Percentiles rank a stretch among this genome's conserved stretches.
These are phyloP conservation scores for Rostrohypoxylon terebratum DNA, from an alignment of 495 filamentous ascomycete genomes.

Conservation along the genomic window DNA sequence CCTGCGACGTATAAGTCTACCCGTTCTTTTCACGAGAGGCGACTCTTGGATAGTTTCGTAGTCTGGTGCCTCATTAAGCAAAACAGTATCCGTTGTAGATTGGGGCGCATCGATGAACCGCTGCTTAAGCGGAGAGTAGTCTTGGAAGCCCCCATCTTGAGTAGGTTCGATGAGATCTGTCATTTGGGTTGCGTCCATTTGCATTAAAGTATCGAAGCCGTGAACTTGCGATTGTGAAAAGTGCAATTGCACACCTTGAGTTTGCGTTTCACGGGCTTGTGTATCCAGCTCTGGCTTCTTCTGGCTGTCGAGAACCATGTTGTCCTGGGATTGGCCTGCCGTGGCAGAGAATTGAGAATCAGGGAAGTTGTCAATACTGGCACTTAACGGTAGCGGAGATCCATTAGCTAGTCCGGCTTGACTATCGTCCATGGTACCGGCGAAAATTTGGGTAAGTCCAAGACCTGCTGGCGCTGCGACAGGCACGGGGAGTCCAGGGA, in stretches of 20 bases:
- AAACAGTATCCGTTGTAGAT: slow-evolving; percentile 78
- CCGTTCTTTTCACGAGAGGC: slow-evolving; percentile 68
- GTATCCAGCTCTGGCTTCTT: slow-evolving; percentile 42
- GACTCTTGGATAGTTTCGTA: slow-evolving; percentile 62
- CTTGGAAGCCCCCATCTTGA: slow-evolving; percentile 83
- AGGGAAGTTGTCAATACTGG: slow-evolving; percentile 57
- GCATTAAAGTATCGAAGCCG: slow-evolving; percentile 62
- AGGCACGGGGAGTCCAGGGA: slow-evolving; percentile 67
- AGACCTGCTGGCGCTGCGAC: slow-evolving; percentile 68
- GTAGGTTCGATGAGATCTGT: slow-evolving; percentile 78
- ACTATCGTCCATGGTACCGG: slow-evolving; percentile 85
- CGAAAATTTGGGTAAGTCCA: slow-evolving; percentile 90
- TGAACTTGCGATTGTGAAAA: slow-evolving; percentile 67
- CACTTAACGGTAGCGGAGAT: slow-evolving; percentile 55
- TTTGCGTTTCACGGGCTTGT: slow-evolving; percentile 54
- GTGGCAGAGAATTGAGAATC: slow-evolving; percentile 63
- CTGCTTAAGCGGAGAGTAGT: slow-evolving; percentile 64
- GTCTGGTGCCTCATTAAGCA: slow-evolving; percentile 58
- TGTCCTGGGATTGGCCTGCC: slow-evolving; percentile 60
- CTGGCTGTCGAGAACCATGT: slow-evolving; percentile 76
- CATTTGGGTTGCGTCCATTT: slow-evolving; percentile 66
- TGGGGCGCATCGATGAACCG: slow-evolving; percentile 72
- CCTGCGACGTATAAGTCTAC: slow-evolving; percentile 66
- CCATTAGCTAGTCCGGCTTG: slow-evolving; percentile 49
- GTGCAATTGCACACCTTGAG: slow-evolving; percentile 63